Percentiles rank a stretch among this genome's conserved stretches.
These are phyloP conservation scores for Mesotaenium endlicherianum DNA, from an alignment of 139 green algal species.

Conservation along the genomic window DNA sequence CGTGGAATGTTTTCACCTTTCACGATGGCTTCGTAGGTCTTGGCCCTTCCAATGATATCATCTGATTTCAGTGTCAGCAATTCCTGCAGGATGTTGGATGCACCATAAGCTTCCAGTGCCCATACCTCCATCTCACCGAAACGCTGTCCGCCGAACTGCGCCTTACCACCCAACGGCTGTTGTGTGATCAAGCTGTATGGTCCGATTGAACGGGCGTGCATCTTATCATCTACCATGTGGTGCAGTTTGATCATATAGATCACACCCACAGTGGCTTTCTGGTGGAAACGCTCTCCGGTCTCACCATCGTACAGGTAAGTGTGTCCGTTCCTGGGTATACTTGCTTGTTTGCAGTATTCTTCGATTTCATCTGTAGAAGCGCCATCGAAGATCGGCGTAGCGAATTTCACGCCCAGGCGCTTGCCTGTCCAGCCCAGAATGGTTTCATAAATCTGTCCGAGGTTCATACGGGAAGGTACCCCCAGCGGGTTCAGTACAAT, in stretches of 20 bases:
- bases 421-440: constrained; percentile 61
- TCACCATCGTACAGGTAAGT: constrained; percentile 66
- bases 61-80: constrained; percentile 65
- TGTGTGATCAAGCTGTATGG: constrained; percentile 66
- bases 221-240: constrained; percentile 65
- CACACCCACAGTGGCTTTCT: constrained; percentile 62
- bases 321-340: too few relatives aligned
- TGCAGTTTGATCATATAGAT: constrained; percentile 65
- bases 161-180: constrained; percentile 62
- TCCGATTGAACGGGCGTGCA: constrained; percentile 65
- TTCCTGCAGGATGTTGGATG: constrained; percentile 63
- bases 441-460: constrained; percentile 67
- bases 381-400: too few relatives aligned
- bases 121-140: constrained; percentile 69
- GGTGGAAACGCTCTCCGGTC: constrained; percentile 66
- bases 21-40: constrained; percentile 56
- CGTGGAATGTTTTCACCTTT: constrained; percentile 54
- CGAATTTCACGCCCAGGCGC: constrained; percentile 65
- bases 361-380: too few relatives aligned
- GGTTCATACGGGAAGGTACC: constrained; percentile 64
- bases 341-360: too few relatives aligned
- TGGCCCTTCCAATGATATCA: constrained; percentile 56
- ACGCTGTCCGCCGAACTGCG: constrained; percentile 60
- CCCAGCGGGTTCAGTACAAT: constrained; percentile 62
- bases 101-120: constrained; percentile 64